Evolutionary conservation across 257 asterid genomes (phyloP).

Genomic region (Anisodus tanguticus): DNA sequence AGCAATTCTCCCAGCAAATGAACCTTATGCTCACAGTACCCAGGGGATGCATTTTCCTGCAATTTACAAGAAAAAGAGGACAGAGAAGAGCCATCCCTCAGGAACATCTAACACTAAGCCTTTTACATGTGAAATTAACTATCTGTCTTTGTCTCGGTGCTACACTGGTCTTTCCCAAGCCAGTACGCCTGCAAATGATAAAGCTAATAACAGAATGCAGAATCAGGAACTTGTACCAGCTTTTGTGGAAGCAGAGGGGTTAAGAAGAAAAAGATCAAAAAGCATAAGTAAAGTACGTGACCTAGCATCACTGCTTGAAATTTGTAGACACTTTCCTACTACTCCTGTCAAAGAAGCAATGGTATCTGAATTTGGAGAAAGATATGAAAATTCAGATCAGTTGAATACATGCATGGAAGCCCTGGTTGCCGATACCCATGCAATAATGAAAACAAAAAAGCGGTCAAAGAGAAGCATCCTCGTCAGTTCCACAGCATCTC

Average conservation of each 20-base stretch:
- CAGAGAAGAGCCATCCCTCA: constrained; percentile 47
- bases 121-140: constrained; percentile 40
- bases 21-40: constrained; percentile 35
- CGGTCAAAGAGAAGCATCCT: constrained; percentile 59
- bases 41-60: constrained; percentile 59
- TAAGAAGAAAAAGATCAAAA: constrained; percentile 61
- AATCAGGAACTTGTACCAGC: constrained; percentile 45
- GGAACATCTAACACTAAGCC: constrained; percentile 43
- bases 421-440: constrained; percentile 50
- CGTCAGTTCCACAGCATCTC: constrained; percentile 48
- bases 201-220: constrained; percentile 40
- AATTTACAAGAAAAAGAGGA: constrained; percentile 71
- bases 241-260: constrained; percentile 47
- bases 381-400: constrained; percentile 39
- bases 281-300: constrained; percentile 53
- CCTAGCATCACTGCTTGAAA: constrained; percentile 52
- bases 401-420: constrained; percentile 61
- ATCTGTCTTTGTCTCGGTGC: constrained; percentile 37
- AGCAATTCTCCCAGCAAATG: constrained; percentile 41
- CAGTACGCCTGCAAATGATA: constrained; percentile 13
- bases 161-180: constrained; percentile 36
- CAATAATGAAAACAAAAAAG: constrained; percentile 57
- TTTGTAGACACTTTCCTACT: constrained; percentile 43
- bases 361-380: constrained; percentile 30
- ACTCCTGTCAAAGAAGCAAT: constrained; percentile 40